These are phyloP conservation scores for Phialophora expanda DNA, from an alignment of 2,329 filamentous ascomycete genomes.

Conservation along the genomic window DNA sequence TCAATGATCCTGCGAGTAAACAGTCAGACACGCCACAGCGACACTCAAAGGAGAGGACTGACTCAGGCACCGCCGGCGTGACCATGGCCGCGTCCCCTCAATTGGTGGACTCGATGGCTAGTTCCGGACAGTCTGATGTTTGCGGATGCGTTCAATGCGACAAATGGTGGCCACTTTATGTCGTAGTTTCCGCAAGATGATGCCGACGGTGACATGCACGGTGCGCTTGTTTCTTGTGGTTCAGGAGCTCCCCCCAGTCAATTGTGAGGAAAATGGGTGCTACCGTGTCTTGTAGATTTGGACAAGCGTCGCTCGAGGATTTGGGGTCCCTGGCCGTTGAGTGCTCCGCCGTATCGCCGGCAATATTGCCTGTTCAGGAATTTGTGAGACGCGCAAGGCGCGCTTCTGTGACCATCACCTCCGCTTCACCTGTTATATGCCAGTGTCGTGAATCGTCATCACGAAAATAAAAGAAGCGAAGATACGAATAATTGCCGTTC, in stretches of 20 bases:
- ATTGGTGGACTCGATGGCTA: conserved; percentile 16
- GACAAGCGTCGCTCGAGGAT: not conserved
- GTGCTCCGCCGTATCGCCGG: not conserved
- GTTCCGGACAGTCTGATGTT: conserved; percentile 27
- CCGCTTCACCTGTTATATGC: not conserved
- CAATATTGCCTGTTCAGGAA: conserved; percentile 3
- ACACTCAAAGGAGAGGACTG: conserved; percentile 45
- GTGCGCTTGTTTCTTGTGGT: not conserved
- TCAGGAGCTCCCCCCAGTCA: not conserved
- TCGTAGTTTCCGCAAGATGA: not conserved
- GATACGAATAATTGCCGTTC: not conserved
- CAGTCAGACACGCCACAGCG: conserved; percentile 22
- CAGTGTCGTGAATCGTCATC: not conserved
- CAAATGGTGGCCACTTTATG: not conserved
- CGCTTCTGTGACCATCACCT: not conserved
- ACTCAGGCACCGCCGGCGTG: conserved; percentile 78
- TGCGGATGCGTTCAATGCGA: not conserved
- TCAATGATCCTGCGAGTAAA: conserved; percentile 75
- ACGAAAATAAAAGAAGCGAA: not conserved
- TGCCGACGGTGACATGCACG: not conserved
- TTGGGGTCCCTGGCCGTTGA: not conserved
- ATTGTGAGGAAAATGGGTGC: not conserved
- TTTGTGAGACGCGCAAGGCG: not conserved
- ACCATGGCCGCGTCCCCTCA: conserved; percentile 60
- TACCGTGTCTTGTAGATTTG: not conserved